phyloP scores from a whole-genome alignment of 73 alveolate species.

The Symbiodinium pilosum region DNA sequence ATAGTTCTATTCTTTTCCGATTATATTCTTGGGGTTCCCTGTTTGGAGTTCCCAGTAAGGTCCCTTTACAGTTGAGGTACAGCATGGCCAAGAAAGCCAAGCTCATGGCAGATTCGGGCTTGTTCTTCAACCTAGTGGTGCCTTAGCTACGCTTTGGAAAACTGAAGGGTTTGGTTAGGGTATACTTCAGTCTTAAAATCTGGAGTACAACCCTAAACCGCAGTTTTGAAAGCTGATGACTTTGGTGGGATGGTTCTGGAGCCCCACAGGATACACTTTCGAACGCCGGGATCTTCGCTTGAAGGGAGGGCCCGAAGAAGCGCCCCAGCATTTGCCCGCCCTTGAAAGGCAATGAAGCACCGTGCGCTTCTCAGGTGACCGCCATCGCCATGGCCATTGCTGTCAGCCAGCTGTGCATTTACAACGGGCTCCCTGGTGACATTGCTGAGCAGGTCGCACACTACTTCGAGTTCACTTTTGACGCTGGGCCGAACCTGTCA shows the following conservation, averaged over 20 bases:
- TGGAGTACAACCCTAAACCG: not conserved
- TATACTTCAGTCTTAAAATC: not conserved
- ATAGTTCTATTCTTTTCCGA: no score
- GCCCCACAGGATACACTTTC: not conserved
- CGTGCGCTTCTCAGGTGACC: not conserved
- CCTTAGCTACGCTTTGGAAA: not conserved
- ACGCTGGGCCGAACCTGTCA: not conserved
- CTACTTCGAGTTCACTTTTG: constrained; percentile 64
- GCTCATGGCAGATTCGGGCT: not conserved
- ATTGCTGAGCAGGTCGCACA: constrained; percentile 59
- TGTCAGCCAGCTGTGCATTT: constrained; percentile 48
- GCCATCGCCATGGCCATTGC: constrained; percentile 64
- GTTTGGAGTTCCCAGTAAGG: no score
- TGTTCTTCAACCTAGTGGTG: not conserved
- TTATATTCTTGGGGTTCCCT: no score
- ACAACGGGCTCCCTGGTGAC: constrained; percentile 47
- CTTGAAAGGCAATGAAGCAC: not conserved
- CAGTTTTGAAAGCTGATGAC: no score
- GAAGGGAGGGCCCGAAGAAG: no score
- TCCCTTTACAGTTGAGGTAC: no score
- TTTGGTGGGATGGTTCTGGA: not conserved
- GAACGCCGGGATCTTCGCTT: no score
- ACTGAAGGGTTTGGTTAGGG: not conserved
- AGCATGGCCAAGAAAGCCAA: not conserved
- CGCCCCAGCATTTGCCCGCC: no score